phyloP scores from a whole-genome alignment of 495 filamentous ascomycete species.

The Daldinia loculata region DNA sequence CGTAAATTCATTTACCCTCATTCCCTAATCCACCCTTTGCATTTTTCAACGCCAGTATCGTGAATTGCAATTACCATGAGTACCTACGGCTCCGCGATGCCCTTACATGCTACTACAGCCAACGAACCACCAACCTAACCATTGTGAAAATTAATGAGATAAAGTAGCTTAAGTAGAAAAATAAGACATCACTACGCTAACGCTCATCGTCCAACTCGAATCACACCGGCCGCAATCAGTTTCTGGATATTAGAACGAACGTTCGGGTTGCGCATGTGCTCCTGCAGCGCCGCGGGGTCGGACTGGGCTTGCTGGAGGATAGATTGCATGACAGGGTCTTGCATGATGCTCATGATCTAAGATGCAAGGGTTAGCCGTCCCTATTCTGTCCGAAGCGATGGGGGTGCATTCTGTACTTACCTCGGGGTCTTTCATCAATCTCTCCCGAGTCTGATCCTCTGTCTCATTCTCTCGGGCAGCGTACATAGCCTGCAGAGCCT shows the following conservation, averaged over 20 bases:
- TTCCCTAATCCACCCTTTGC: constrained; percentile 19
- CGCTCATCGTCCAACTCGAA: constrained; percentile 72
- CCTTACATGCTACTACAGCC: neutral
- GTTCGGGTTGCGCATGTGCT: constrained; percentile 93
- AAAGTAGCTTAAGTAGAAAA: neutral
- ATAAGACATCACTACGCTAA: neutral
- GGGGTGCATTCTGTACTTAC: constrained; percentile 59
- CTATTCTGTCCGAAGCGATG: neutral
- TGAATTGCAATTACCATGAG: constrained; percentile 27
- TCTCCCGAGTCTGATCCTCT: constrained; percentile 93
- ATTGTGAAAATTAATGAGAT: neutral
- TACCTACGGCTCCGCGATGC: constrained; percentile 23
- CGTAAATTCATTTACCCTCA: constrained; percentile 31
- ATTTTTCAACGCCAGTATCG: constrained; percentile 37
- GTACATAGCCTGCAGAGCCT: constrained; percentile 92
- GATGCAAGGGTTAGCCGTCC: constrained; percentile 46
- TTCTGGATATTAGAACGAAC: constrained; percentile 90
- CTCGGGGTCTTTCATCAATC: constrained; percentile 92
- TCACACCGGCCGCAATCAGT: constrained; percentile 90
- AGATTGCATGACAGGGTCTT: constrained; percentile 96
- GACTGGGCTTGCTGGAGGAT: constrained; percentile 96
- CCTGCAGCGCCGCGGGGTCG: constrained; percentile 88
- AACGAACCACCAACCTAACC: neutral
- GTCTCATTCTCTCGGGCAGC: constrained; percentile 90
- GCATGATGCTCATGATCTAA: constrained; percentile 87